These are phyloP conservation scores for Cucumis hystrix DNA, from an alignment of 306 rosid species.

Conservation along the genomic window DNA sequence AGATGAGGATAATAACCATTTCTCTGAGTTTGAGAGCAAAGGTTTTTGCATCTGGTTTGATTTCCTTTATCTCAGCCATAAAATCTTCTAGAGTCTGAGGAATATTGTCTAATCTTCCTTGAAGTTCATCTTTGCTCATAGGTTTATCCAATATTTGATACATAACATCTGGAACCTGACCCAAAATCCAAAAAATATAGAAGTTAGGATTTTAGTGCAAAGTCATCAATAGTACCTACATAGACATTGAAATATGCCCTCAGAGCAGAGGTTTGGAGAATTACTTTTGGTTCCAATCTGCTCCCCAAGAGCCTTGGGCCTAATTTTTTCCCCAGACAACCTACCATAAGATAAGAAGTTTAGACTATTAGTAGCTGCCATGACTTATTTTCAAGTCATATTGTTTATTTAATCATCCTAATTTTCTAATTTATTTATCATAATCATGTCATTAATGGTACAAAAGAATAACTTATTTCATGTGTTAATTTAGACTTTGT, in stretches of 20 bases:
- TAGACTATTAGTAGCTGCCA: slow-evolving; percentile 9
- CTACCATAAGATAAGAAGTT: slow-evolving; percentile 22
- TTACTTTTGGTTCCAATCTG: slow-evolving; percentile 57
- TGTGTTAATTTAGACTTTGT: not conserved
- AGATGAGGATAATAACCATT: slow-evolving; percentile 39
- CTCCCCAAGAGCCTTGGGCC: slow-evolving; percentile 87
- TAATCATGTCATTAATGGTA: not conserved
- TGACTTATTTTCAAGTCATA: not conserved
- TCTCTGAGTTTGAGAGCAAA: slow-evolving; percentile 84
- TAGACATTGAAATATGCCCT: not conserved
- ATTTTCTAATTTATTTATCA: not conserved
- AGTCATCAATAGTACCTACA: not conserved
- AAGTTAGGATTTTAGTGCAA: not conserved
- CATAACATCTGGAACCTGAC: slow-evolving; percentile 85
- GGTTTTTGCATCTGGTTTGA: slow-evolving; percentile 52
- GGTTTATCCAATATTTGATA: slow-evolving; percentile 73
- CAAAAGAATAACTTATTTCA: not conserved
- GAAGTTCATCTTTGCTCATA: slow-evolving; percentile 41
- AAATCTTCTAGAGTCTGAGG: slow-evolving; percentile 83
- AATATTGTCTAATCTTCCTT: slow-evolving; percentile 57
- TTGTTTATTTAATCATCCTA: not conserved
- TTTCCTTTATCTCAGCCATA: slow-evolving; percentile 55
- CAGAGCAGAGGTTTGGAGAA: slow-evolving; percentile 10
- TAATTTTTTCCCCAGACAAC: slow-evolving; percentile 84
- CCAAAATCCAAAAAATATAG: slow-evolving; percentile 5